Evolutionary conservation across 371 early-diverging fungal genomes (phyloP), one percentile per base, ranked within the genome.

Genomic region (Blakeslea trispora): DNA sequence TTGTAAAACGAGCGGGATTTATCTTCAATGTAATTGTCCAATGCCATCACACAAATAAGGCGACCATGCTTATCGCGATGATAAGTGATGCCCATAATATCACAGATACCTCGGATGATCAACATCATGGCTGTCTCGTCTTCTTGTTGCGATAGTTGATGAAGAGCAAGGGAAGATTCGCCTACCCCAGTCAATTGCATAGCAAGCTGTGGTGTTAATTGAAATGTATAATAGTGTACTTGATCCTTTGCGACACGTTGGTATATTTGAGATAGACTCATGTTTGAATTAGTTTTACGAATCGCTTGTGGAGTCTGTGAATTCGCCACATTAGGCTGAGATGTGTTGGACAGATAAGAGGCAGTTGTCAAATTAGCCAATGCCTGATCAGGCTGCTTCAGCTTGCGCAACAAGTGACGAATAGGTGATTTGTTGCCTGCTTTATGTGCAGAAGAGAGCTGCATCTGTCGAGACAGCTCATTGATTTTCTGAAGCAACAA

Each of bases 21-120:
- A 14, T 74, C 65, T 32, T 53, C 56, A 3, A 51, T 50, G 39
- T 69, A 67, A 24, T 75, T 63, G n/a, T 65, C 66, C 17, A 77
- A 52, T 11, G 72, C 64, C 58, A 77, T 55, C 7, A 77, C 64
- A 47, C 77, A 78, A 3, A 56, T 45, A 10, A 78, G 65, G 13
- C 59, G 72, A 18, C 61, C 59, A 41, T 45, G 53, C 8, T 65
- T 61, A 42, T 69, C 73, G 8, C 69, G 69, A 21, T 62, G 54
- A 47, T 75, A 79, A 1, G 74, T 71, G 45, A 75, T 64, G 22
- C 74, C 79, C 19, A 75, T 66, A 11, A 75, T 60, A 50, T 75
- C 75, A 37, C 75, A 75, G 2, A 70, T 64, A 19, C 69, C 67
- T 19, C 64, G 55, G 13, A 75, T 70, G 6, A 79, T 49, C 31